A percentile compares a stretch with the other conserved stretches of the same genome.
phyloP scores from a whole-genome alignment of 208 protist genomes.

The Trypanosoma mega region DNA sequence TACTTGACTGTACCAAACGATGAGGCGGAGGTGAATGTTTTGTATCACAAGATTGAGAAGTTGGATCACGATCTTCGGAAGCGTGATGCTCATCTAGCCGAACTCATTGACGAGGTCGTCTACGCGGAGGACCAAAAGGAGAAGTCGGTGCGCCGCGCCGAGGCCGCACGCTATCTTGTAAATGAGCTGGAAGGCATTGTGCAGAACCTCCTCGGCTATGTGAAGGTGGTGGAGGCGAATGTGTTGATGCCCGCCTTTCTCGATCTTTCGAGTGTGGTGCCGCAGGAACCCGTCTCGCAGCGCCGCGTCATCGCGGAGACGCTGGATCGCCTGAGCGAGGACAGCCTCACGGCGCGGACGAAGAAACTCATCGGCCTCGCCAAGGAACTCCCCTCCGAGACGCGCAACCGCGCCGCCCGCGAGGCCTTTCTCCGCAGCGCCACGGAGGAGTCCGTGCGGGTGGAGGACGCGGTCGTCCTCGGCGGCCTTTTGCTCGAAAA shows the following conservation, averaged over 20 bases:
- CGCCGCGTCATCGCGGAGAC: constrained; percentile 1
- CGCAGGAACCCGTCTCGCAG: constrained; percentile 15
- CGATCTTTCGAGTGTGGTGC: constrained; percentile 28
- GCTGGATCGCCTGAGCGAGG: constrained; percentile 6
- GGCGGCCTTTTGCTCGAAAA: constrained; percentile 29
- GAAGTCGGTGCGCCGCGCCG: constrained; percentile 33
- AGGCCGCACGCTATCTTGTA: constrained; percentile 34
- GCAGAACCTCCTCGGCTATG: constrained; percentile 45
- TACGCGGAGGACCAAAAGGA: constrained; percentile 47
- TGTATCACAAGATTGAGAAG: constrained; percentile 25
- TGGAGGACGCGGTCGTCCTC: constrained; percentile 36
- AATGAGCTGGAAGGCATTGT: constrained; percentile 31
- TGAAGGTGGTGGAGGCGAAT: constrained; percentile 47
- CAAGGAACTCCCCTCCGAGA: constrained; percentile 10
- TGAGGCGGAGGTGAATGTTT: constrained; percentile 16
- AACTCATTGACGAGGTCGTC: constrained; percentile 79
- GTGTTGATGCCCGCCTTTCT: constrained; percentile 48
- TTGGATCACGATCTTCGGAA: constrained; percentile 45
- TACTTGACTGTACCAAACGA: not conserved
- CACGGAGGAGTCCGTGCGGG: constrained; percentile 21
- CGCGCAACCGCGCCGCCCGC: constrained; percentile 10
- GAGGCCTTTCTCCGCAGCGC: constrained; percentile 21
- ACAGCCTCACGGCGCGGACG: constrained; percentile 17
- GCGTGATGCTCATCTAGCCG: constrained; percentile 70
- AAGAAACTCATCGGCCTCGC: constrained; percentile 19